These are phyloP conservation scores for Aspergillus biplanus DNA, from an alignment of 495 filamentous ascomycete species.

Conservation along the genomic window DNA sequence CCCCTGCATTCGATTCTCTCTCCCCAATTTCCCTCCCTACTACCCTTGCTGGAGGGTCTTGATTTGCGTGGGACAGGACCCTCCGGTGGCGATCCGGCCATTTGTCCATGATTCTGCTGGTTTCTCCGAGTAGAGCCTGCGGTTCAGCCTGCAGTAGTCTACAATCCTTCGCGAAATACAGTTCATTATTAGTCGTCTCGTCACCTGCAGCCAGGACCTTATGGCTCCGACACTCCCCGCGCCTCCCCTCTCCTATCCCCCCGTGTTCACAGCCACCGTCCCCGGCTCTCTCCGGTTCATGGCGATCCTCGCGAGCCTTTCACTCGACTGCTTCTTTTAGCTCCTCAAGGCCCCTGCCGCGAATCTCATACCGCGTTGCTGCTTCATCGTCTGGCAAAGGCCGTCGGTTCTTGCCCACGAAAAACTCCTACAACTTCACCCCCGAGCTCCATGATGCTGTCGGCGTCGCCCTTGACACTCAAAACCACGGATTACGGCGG, in stretches of 20 bases:
- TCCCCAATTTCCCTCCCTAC: not conserved
- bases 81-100: slow-evolving; percentile 19
- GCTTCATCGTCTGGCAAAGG: slow-evolving; percentile 77
- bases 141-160: slow-evolving; percentile 44
- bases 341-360: slow-evolving; percentile 16
- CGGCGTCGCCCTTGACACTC: slow-evolving; percentile 52
- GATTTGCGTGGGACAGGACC: slow-evolving; percentile 18
- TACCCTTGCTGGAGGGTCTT: slow-evolving; percentile 21
- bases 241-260: slow-evolving; percentile 7
- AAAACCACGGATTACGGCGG: slow-evolving; percentile 35
- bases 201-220: slow-evolving; percentile 12
- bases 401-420: slow-evolving; percentile 67
- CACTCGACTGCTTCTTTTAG: slow-evolving; percentile 34
- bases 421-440: slow-evolving; percentile 77
- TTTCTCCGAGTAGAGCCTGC: slow-evolving; percentile 41
- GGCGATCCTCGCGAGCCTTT: slow-evolving; percentile 27
- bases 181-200: slow-evolving; percentile 21
- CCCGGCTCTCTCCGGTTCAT: not conserved
- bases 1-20: not conserved
- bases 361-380: slow-evolving; percentile 53
- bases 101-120: slow-evolving; percentile 36
- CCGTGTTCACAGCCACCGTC: slow-evolving; percentile 11
- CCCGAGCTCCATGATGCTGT: slow-evolving; percentile 58
- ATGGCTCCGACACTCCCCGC: slow-evolving; percentile 19
- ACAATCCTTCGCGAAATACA: slow-evolving; percentile 33